Conservation (phyloP, 2,329 filamentous ascomycete genomes). For the Talaromyces sp. region DNA sequence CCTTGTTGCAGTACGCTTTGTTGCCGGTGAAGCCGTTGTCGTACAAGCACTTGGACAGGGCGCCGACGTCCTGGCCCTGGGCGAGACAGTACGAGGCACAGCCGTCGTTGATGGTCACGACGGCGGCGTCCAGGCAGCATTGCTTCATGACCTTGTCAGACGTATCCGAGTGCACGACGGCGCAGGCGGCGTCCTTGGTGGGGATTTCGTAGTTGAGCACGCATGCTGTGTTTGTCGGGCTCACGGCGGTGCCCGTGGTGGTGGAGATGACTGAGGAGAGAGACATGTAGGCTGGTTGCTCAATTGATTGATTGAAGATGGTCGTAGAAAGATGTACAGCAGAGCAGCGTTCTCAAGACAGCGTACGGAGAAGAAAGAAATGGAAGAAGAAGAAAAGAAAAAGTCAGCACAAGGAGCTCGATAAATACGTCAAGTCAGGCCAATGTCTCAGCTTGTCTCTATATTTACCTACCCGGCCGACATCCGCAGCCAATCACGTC, state of each 20-base stretch:
- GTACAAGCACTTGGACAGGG: conserved; percentile 36
- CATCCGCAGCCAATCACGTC: not conserved
- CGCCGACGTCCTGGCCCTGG: conserved; percentile 30
- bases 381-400: not conserved
- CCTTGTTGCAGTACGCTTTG: conserved; percentile 43
- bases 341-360: not conserved
- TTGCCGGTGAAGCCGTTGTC: conserved; percentile 31
- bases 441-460: not conserved
- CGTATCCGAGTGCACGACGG: conserved; percentile 26
- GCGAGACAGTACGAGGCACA: conserved; percentile 51
- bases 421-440: not conserved
- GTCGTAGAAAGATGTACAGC: not conserved
- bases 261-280: not conserved
- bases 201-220: conserved; percentile 39
- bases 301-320: not conserved
- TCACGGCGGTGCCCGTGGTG: conserved; percentile 12
- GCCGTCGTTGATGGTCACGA: conserved; percentile 42
- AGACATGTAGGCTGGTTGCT: not conserved
- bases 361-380: not conserved
- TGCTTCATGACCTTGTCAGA: conserved; percentile 40
- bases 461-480: not conserved
- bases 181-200: conserved; percentile 42
- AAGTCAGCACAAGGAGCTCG: not conserved
- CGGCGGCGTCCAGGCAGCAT: conserved; percentile 43
- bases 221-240: conserved; percentile 15